phyloP scores from a whole-genome alignment of 768 basidiomycete genomes.

The Rhizopogon rudus region DNA sequence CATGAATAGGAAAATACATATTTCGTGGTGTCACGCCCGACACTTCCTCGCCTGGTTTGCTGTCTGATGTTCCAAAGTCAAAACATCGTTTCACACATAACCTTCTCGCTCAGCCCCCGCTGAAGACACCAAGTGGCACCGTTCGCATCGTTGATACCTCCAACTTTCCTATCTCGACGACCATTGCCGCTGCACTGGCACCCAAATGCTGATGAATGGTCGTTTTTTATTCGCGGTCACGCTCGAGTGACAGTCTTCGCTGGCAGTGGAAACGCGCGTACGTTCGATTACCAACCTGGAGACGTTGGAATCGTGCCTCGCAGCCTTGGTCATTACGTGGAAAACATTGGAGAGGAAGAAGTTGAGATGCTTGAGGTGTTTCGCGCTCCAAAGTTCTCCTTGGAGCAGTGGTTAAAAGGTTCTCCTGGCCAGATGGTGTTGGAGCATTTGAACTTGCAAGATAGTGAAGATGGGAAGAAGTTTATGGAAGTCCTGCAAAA shows the following conservation, averaged over 20 bases:
- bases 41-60: slow-evolving; percentile 36
- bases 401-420: not conserved
- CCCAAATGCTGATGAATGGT: slow-evolving; percentile 34
- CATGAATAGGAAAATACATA: slow-evolving; percentile 43
- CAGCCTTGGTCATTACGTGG: slow-evolving; percentile 2
- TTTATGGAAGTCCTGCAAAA: slow-evolving; percentile 1
- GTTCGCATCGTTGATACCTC: slow-evolving; percentile 50
- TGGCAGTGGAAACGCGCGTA: slow-evolving; percentile 26
- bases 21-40: slow-evolving; percentile 34
- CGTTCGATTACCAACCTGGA: slow-evolving; percentile 33
- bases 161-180: slow-evolving; percentile 43
- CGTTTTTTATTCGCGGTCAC: slow-evolving; percentile 24
- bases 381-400: not conserved
- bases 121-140: slow-evolving; percentile 39
- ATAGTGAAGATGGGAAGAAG: not conserved
- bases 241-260: slow-evolving; percentile 34
- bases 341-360: not conserved
- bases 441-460: not conserved
- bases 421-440: not conserved
- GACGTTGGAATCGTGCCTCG: slow-evolving; percentile 4
- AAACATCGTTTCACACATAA: slow-evolving; percentile 17
- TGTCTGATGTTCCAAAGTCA: slow-evolving; percentile 40
- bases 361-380: slow-evolving; percentile 1
- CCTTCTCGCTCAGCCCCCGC: not conserved
- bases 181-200: slow-evolving; percentile 45